A percentile compares a stretch with the other conserved stretches of the same genome.
phyloP scores from a whole-genome alignment of 441 rosid species.

The Erodium chrysanthum region DNA sequence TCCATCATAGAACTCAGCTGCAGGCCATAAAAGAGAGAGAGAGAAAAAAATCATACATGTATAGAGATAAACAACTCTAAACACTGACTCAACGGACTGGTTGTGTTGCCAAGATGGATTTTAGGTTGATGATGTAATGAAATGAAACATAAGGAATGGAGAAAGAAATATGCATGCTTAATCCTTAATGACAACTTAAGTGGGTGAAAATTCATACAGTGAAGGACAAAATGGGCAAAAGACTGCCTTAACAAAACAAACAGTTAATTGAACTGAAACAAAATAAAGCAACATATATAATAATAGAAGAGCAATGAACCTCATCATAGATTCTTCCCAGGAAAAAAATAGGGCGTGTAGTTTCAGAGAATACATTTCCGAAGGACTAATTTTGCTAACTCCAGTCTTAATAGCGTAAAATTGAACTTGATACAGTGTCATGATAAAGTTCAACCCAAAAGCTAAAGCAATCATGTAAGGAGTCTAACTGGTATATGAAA shows the following conservation, averaged over 20 bases:
- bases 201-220: conserved; percentile 3
- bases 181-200: background rate
- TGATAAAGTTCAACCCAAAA: background rate
- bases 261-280: background rate
- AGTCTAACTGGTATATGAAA: background rate
- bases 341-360: background rate
- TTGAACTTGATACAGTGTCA: background rate
- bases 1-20: conserved; percentile 97
- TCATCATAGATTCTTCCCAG: background rate
- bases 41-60: background rate
- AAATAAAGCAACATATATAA: background rate
- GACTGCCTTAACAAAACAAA: background rate
- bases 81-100: conserved; percentile 5
- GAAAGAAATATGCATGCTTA: background rate
- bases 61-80: conserved; percentile 3
- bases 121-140: background rate
- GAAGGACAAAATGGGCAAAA: conserved; percentile 5
- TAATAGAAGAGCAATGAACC: background rate
- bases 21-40: conserved; percentile 17
- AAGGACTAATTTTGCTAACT: background rate
- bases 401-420: background rate
- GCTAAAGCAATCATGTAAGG: conserved; percentile 3
- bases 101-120: conserved; percentile 8
- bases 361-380: background rate
- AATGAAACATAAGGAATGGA: background rate